A percentile compares a stretch with the other conserved stretches of the same genome.
phyloP scores from a whole-genome alignment of 139 green algal genomes.

The Volvox reticuliferus region DNA sequence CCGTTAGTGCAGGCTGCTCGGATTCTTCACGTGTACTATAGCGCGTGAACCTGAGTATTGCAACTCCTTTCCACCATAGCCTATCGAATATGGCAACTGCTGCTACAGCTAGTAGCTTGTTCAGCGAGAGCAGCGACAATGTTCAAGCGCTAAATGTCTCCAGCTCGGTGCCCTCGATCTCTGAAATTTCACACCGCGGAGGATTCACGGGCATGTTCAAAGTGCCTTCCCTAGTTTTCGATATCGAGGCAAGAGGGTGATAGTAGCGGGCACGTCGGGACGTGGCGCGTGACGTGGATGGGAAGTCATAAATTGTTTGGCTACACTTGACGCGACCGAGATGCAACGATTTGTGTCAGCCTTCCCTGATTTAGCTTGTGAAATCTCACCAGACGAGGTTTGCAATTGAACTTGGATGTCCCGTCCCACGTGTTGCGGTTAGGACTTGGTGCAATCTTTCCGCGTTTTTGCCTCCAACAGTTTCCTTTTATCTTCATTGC shows the following conservation, averaged over 20 bases:
- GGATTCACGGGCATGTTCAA: constrained; percentile 28
- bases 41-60: not conserved
- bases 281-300: constrained; percentile 13
- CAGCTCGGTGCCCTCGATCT: not conserved
- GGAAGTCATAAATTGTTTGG: not conserved
- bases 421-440: too few species aligned
- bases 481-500: too few species aligned
- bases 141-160: constrained; percentile 4
- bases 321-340: too few species aligned
- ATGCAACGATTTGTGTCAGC: too few species aligned
- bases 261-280: too few species aligned
- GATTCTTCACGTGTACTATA: too few species aligned
- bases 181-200: constrained; percentile 5
- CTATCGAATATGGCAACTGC: not conserved
- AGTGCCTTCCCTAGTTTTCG: constrained; percentile 44
- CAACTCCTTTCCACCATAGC: not conserved
- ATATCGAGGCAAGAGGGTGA: constrained; percentile 43
- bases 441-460: too few species aligned
- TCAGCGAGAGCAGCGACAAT: not conserved
- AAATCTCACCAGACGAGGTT: too few species aligned
- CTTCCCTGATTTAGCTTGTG: too few species aligned
- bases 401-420: too few species aligned
- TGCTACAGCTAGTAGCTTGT: not conserved
- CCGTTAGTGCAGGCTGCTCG: too few species aligned
- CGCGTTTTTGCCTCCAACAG: too few species aligned